Evolutionary conservation across 306 rosid species (phyloP), one percentile per base, ranked within the genome.

Genomic region (Morella rubra): DNA sequence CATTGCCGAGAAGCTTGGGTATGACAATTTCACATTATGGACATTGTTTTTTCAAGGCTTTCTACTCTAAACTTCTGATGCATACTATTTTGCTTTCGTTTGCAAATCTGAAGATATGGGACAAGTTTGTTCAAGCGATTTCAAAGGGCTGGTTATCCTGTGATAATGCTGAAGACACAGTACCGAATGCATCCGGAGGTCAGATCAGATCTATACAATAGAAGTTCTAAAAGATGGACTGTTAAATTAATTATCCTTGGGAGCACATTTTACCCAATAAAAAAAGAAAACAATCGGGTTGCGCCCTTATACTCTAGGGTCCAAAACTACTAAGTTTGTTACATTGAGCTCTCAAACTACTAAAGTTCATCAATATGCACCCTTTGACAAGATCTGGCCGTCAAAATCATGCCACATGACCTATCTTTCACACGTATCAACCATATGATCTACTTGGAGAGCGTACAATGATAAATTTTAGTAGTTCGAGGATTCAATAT

Each of bases 101-200:
- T 78, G 80, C 71, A 84, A 78, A 74, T 78, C 74, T 78, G 79
- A 73, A 94, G 98, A 77, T 94, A 94, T 56, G 91, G 96, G 72
- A 90, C 76, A 62, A 94, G 98, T 81, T 84, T 94, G 88, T 94
- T 94, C 62, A 93, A 91, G 89, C 85, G 97, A 86, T 85, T 94
- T 87, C 93, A 52, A 87, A 74, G 73, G 73, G 96, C 85, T 62
- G 98, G 98, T 62, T 94, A 91, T 90, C 98, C 98, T 27, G 93
- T 91, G 60, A 91, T 88, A 78, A 94, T 91, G 98, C 88, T 94
- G 85, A 94, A 94, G 91, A 88, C 92, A 68, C 98, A 94, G 82
- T 94, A 94, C 77, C 91, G 98, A 80, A 94, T 94, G 98, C 98
- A 94, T 89, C 98, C 98, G 10, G 93, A 94, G 95, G 97, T 94